Percentiles rank a stretch among this genome's conserved stretches.
phyloP scores from a whole-genome alignment of 805 yeast genomes.

The Zygotorulaspora chibaensis region DNA sequence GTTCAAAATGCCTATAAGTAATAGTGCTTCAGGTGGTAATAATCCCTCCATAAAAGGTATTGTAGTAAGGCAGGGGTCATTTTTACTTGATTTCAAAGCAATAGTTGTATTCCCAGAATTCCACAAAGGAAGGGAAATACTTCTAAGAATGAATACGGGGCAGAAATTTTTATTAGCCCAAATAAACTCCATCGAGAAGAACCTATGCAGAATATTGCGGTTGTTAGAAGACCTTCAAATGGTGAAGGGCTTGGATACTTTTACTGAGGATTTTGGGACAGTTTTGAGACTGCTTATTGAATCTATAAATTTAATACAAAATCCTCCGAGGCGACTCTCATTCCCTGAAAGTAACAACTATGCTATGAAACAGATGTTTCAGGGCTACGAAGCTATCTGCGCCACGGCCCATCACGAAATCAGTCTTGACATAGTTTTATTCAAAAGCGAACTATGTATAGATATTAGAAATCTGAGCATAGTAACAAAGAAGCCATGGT shows the following conservation, averaged over 20 bases:
- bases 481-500: constrained; percentile 61
- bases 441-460: constrained; percentile 58
- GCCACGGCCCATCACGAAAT: constrained; percentile 37
- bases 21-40: constrained; percentile 12
- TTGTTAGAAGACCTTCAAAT: constrained; percentile 43
- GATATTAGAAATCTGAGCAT: constrained; percentile 51
- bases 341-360: constrained; percentile 53
- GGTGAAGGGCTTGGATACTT: constrained; percentile 37
- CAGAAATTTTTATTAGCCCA: constrained; percentile 42
- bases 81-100: constrained; percentile 46
- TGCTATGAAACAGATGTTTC: constrained; percentile 46
- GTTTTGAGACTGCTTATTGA: constrained; percentile 20
- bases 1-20: constrained; percentile 51
- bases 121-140: constrained; percentile 41
- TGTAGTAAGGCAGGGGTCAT: constrained; percentile 51
- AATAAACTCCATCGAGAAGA: constrained; percentile 33
- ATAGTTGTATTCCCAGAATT: constrained; percentile 35
- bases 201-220: constrained; percentile 17
- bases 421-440: constrained; percentile 53
- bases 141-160: constrained; percentile 38
- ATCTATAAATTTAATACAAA: constrained; percentile 36
- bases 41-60: constrained; percentile 49
- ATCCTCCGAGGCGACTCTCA: constrained; percentile 50
- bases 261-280: constrained; percentile 21
- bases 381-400: constrained; percentile 27